Conservation (phyloP, 495 filamentous ascomycete species). For the Neurospora africana region DNA sequence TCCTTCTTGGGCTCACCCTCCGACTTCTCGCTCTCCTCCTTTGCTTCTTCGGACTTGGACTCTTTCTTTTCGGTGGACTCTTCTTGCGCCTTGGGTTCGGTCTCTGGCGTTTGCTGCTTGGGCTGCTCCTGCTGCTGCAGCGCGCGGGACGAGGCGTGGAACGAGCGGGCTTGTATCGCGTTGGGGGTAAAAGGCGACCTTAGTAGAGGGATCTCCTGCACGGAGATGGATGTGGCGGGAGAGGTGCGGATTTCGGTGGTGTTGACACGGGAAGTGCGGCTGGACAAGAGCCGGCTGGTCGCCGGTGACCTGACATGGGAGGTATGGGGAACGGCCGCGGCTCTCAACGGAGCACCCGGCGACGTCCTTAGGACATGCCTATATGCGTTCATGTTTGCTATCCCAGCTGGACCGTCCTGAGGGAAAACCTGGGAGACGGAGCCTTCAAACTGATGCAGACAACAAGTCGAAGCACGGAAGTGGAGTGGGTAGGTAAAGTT, state of each 20-base stretch:
- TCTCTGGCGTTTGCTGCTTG: slow-evolving; percentile 10
- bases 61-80: slow-evolving; percentile 24
- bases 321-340: slow-evolving; percentile 28
- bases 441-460: slow-evolving; percentile 9
- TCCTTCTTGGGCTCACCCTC: slow-evolving; percentile 41
- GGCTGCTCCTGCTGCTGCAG: slow-evolving; percentile 23
- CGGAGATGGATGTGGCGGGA: slow-evolving; percentile 14
- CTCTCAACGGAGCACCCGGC: slow-evolving; percentile 26
- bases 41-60: slow-evolving; percentile 33
- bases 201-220: slow-evolving; percentile 18
- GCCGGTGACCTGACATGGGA: slow-evolving; percentile 43
- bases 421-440: slow-evolving; percentile 4
- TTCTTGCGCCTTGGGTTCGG: slow-evolving; percentile 23
- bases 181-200: slow-evolving; percentile 37
- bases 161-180: slow-evolving; percentile 27
- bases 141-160: slow-evolving; percentile 31
- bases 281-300: slow-evolving; percentile 49
- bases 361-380: slow-evolving; percentile 32
- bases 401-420: slow-evolving; percentile 6
- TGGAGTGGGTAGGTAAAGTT: not conserved
- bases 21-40: slow-evolving; percentile 35
- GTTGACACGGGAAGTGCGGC: slow-evolving; percentile 11
- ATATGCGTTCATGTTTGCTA: slow-evolving; percentile 35
- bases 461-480: not conserved
- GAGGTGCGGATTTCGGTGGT: slow-evolving; percentile 14